Base-by-base conservation (phyloP, 1,139 yeast species). In the Candida mesenterica region DNA sequence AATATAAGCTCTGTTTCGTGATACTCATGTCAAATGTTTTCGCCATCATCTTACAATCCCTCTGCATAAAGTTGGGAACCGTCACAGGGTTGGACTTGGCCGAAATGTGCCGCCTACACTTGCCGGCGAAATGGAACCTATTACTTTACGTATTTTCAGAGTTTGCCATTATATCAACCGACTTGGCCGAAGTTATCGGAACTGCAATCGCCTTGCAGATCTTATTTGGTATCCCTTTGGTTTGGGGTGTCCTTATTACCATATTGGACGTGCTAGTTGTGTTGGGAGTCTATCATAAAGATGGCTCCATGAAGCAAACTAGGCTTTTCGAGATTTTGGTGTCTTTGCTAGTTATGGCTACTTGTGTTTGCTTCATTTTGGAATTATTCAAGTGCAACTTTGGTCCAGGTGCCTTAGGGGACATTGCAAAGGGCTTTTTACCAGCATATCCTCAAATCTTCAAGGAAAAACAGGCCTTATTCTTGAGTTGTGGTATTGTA, bases 71-170 rank as follows among this genome's bases (percentile, higher is more conserved):
- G 48, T 58, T 84, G 32, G 94, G 94, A 2, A 79, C 89, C 0
- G 84, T 90, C 15, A 88, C 97, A 0, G 97, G 97, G 1, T 71
- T 84, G 34, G 96, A 89, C 56, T 62, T 89, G 42, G 97, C 97
- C 1, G 83, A 83, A 51, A 80, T 81, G 68, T 84, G 92, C 55
- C 70, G 84, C 32, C 65, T 73, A 42, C 80, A 82, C 51, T 60
- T 84, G 20, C 82, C 86, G 2, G 61, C 60, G 31, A 71, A 73
- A 49, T 54, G 81, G 44, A 86, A 87, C 52, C 50, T 82, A 18
- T 48, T 74, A 14, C 68, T 89, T 2, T 90, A 88, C 55, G 51
- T 75, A 1, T 72, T 87, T 53, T 92, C 96, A 0, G 97, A 90
- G 53, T 61, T 85, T 17, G 95, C 97, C 15, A 90, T 89, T 39